A percentile compares a stretch with the other conserved stretches of the same genome.
phyloP scores from a whole-genome alignment of 345 rosid species.

The Syzygium aromaticum region DNA sequence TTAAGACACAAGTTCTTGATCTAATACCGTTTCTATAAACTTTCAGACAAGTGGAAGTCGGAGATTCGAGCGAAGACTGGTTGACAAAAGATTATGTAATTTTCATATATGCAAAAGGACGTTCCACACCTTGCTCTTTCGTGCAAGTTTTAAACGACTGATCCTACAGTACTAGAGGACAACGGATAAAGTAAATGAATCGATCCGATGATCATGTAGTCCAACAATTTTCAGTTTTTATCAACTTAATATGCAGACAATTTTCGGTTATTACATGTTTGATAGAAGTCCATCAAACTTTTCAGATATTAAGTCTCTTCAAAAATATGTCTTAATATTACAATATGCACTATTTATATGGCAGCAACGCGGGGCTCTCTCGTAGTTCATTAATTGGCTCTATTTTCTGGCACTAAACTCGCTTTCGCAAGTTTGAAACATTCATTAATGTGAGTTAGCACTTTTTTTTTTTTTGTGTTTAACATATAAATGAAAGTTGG shows the following conservation, averaged over 20 bases:
- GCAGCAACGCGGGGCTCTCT: too few relatives aligned
- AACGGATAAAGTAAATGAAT: not conserved
- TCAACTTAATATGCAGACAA: not conserved
- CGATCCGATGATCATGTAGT: not conserved
- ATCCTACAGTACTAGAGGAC: not conserved
- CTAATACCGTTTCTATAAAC: too few relatives aligned
- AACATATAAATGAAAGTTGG: not conserved
- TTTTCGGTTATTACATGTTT: not conserved
- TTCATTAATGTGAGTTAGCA: not conserved
- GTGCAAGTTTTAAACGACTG: not conserved
- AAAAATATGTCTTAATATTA: not conserved
- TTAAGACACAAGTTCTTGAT: not conserved
- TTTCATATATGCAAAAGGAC: not conserved
- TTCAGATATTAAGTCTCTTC: not conserved
- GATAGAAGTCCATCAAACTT: not conserved
- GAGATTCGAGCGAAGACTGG: too few relatives aligned
- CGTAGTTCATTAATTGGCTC: too few relatives aligned
- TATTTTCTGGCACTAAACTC: not conserved
- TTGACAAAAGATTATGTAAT: not conserved
- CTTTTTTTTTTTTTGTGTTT: not conserved
- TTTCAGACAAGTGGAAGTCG: too few relatives aligned
- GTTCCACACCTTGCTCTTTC: not conserved
- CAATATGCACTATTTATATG: too few relatives aligned
- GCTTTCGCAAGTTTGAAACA: not conserved
- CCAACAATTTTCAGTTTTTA: not conserved